Conservation (phyloP, 768 basidiomycete genomes). For the Tricholoma terreum region DNA sequence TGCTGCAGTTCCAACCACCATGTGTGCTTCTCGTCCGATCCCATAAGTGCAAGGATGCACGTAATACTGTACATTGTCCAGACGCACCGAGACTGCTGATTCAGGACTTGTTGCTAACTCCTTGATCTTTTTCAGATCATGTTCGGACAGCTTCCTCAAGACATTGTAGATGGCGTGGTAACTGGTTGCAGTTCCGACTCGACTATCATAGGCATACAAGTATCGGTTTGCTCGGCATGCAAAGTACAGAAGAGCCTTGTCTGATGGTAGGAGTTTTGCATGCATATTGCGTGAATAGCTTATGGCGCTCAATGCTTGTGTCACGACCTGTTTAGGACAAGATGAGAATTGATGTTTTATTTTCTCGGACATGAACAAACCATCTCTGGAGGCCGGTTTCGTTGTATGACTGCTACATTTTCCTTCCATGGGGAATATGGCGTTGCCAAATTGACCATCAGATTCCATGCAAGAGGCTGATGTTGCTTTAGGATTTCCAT, state of each 20-base stretch:
- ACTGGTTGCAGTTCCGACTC: neutral
- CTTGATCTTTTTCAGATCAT: neutral
- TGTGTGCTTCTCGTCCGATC: neutral
- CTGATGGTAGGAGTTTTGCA: neutral
- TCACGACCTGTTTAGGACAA: neutral
- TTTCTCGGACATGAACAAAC: no score
- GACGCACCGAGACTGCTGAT: neutral
- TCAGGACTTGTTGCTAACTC: neutral
- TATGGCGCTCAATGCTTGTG: neutral
- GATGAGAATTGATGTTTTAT: no score
- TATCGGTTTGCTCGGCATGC: neutral
- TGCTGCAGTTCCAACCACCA: neutral
- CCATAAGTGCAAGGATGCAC: neutral
- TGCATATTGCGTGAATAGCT: neutral
- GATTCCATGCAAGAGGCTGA: slow-evolving; percentile 12
- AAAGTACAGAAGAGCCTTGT: neutral
- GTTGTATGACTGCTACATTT: neutral
- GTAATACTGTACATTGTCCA: neutral
- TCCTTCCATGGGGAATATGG: neutral
- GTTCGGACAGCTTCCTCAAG: neutral
- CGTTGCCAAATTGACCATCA: slow-evolving; percentile 9
- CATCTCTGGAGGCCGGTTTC: neutral
- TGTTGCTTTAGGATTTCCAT: slow-evolving; percentile 1
- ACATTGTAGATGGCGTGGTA: neutral
- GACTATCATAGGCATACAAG: neutral